Evolutionary conservation across 257 asterid genomes (phyloP), one percentile per base, ranked within the genome.

Genomic region (Prunella vulgaris): DNA sequence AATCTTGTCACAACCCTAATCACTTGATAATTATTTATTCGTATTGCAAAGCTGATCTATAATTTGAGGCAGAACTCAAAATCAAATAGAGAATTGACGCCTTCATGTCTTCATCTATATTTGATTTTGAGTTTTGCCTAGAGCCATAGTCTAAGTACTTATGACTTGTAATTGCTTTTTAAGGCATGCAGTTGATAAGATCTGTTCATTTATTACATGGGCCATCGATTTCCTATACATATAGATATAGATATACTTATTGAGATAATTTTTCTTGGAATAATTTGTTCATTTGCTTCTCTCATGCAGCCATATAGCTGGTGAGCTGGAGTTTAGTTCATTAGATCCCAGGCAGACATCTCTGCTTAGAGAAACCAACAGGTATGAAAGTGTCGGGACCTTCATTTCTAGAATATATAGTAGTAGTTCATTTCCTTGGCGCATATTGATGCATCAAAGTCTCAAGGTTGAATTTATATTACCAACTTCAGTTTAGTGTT

Each of bases 331-430:
- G 74, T 63, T 70, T 58, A 52, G 62, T 57, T 75, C 74, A 4
- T 64, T 69, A 32, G 76, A 35, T 75, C 74, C 77, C 30, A 78
- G 51, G 66, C 82, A 77, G 70, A 53, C 63, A 27, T 60, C 82
- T 76, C 70, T 78, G 57, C 73, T 80, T 7, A 67, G 58, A 40
- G 87, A 82, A 70, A 66, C 85, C 72, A 84, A 78, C 75, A 82
- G 90, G 90, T 82, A 52, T 3, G 52, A 40, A 56, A 5, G 14
- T 66, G 59, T 10, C 0, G 6, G 5, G 25, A 51, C 7, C n/a
- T 66, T 54, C 22, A 24, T 17, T 52, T 32, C 35, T 61, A 15
- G 52, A 49, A n/a, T n/a, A n/a, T n/a, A n/a, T n/a, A n/a, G 7
- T 49, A 27, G 46, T 15, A 56, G 49, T 30, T 63, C 15, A 40